Base-by-base conservation (phyloP, 2,329 filamentous ascomycete genomes). In the Teratosphaeria pseudoeucalypti region DNA sequence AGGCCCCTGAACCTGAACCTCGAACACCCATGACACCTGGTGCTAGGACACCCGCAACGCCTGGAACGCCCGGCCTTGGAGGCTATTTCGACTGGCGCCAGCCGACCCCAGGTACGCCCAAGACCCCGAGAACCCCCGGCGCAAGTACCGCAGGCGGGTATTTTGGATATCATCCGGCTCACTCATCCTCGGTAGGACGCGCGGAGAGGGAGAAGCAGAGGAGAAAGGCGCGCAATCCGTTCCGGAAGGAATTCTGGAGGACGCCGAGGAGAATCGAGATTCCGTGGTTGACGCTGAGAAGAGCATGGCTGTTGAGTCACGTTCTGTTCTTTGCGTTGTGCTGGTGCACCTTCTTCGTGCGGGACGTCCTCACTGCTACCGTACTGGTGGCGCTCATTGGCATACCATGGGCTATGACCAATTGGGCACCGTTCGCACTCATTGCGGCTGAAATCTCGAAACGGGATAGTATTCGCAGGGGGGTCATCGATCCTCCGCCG, bases 351-450 rank as follows among this genome's bases (percentile, higher is more conserved):
- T 85, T 95, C 59, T 81, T 95, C 61, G 89, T 95, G 47, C 81
- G 79, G 49, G 85, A 83, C 2, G 85, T 90, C 7, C 78, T 82
- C 59, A 83, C 81, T 10, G 92, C 89, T 1, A 95, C 89, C 0
- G 79, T 84, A 1, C 81, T 96, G 37, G 87, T 96, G 59, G 89
- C 86, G 1, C 77, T 94, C 27, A 85, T 95, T 55, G 92, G 92
- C 37, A 85, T 97, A 60, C 91, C 90, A 1, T 97, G 92, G 92
- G 91, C 92, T 56, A 78, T 96, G 68, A 91, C 91, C 1, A 83
- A 95, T 29, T 97, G 92, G 92, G 92, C 92, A 0, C 92, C 92
- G 0, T 97, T 92, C 77, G 92, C 92, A 47, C 88, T 97, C 67
- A 96, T 97, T 71, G 91, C 90, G 54, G 90, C 90, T 5, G 92